A percentile compares a stretch with the other conserved stretches of the same genome.
phyloP scores from a whole-genome alignment of 2,329 filamentous ascomycete species.

The Arthrobotrys iridis region DNA sequence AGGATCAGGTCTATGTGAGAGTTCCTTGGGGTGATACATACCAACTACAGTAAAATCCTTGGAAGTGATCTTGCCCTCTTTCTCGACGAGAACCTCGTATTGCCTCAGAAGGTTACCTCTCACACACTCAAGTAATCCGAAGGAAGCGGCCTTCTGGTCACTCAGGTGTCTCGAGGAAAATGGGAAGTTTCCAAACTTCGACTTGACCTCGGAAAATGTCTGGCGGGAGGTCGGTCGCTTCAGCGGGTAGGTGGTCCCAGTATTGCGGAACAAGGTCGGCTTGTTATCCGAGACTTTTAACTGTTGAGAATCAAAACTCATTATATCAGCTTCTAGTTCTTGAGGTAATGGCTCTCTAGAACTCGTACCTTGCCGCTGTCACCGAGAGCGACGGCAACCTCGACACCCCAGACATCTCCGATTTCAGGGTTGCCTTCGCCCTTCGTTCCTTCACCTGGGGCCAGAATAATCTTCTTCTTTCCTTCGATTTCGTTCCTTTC shows the following conservation, averaged over 20 bases:
- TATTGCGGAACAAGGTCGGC: conserved; percentile 91
- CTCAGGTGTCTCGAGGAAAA: conserved; percentile 97
- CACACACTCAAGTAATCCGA: conserved; percentile 95
- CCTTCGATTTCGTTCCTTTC: conserved; percentile 97
- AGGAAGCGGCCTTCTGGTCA: conserved; percentile 93
- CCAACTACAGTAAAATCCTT: conserved; percentile 90
- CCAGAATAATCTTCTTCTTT: conserved; percentile 96
- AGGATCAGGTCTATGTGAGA: not conserved
- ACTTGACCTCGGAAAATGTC: conserved; percentile 90
- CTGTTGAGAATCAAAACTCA: not conserved
- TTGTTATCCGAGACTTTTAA: conserved; percentile 50
- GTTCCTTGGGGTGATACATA: conserved; percentile 70
- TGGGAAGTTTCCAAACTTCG: conserved; percentile 97
- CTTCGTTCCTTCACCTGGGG: conserved; percentile 81
- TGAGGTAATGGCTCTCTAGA: not conserved
- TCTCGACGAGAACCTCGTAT: conserved; percentile 95
- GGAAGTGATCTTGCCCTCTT: conserved; percentile 84
- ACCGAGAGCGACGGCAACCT: conserved; percentile 90
- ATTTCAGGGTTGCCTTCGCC: conserved; percentile 89
- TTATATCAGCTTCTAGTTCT: not conserved
- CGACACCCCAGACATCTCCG: conserved; percentile 96
- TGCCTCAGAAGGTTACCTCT: conserved; percentile 90
- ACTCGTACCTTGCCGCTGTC: conserved; percentile 50
- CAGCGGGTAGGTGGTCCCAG: conserved; percentile 86
- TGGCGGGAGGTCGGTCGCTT: conserved; percentile 95